Conservation (phyloP, 768 basidiomycete genomes). For the Amanita brunnescens region DNA sequence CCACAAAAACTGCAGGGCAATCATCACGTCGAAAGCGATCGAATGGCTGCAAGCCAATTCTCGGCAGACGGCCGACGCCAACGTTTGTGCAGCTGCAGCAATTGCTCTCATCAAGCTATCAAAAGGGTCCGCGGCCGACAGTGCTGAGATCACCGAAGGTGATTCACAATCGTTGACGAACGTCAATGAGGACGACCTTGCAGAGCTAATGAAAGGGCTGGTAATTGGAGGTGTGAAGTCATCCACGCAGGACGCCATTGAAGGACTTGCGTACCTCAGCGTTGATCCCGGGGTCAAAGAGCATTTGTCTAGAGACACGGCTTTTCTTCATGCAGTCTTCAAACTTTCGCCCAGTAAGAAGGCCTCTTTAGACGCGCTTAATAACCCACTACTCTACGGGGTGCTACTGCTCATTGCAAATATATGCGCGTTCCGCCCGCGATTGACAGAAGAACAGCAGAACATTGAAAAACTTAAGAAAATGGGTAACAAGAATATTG, state of each 20-base stretch:
- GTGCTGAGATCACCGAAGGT: slow-evolving; percentile 21
- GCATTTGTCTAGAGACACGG: slow-evolving; percentile 39
- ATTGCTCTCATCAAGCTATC: slow-evolving; percentile 76
- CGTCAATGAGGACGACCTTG: slow-evolving; percentile 35
- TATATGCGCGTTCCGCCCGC: slow-evolving; percentile 61
- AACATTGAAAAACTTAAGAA: slow-evolving; percentile 73
- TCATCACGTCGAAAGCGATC: slow-evolving; percentile 46
- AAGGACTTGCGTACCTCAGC: slow-evolving; percentile 82
- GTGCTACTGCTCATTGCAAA: slow-evolving; percentile 69
- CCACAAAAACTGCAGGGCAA: slow-evolving; percentile 59
- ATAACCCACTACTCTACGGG: slow-evolving; percentile 64
- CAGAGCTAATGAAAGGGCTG: slow-evolving; percentile 48
- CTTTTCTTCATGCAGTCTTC: slow-evolving; percentile 51
- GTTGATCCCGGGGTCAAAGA: slow-evolving; percentile 56
- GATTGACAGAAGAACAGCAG: slow-evolving; percentile 68
- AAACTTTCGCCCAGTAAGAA: slow-evolving; percentile 45
- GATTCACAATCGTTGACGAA: slow-evolving; percentile 7
- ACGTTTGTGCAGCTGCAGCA: slow-evolving; percentile 52
- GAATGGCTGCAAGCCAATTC: slow-evolving; percentile 63
- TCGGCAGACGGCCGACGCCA: slow-evolving; percentile 33
- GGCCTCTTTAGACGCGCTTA: slow-evolving; percentile 18
- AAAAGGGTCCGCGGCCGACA: slow-evolving; percentile 43
- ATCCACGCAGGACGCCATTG: slow-evolving; percentile 57
- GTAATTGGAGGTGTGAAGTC: slow-evolving; percentile 31
- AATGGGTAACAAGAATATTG: slow-evolving; percentile 43